A percentile compares a stretch with the other conserved stretches of the same genome.
Evolutionary conservation across 805 yeast species (phyloP).

Genomic region (Wickerhamiella lipophila): DNA sequence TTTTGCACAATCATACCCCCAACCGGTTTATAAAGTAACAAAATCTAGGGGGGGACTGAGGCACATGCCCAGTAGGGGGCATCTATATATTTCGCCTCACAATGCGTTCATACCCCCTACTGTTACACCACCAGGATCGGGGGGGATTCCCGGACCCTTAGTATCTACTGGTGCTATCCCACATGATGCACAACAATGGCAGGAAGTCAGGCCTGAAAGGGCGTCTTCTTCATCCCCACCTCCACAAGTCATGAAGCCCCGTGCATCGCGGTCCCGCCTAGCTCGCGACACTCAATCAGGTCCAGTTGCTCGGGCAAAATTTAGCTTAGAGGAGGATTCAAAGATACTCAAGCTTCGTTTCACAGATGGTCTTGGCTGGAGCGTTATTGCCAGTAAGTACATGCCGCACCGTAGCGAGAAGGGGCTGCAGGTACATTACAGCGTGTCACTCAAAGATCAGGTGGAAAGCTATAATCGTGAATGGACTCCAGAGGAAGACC

Average conservation of each 20-base stretch:
- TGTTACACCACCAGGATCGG: not conserved
- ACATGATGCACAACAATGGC: not conserved
- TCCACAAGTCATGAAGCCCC: not conserved
- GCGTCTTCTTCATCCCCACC: not conserved
- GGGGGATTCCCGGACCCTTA: not conserved
- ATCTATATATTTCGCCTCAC: not conserved
- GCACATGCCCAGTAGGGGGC: conserved; percentile 1
- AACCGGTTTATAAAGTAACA: not conserved
- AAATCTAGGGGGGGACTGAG: not conserved
- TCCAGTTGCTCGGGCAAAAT: conserved; percentile 16
- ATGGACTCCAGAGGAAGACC: conserved; percentile 11
- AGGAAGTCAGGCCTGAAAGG: not conserved
- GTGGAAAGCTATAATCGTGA: not conserved
- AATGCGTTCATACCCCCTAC: not conserved
- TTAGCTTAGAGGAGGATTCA: conserved; percentile 24
- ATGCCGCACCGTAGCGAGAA: conserved; percentile 68
- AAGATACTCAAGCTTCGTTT: conserved; percentile 40
- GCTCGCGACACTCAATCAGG: not conserved
- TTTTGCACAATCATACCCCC: not conserved
- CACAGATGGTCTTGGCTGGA: conserved; percentile 66
- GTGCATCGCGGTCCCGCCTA: not conserved
- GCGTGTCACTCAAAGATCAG: conserved; percentile 20
- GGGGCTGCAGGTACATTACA: conserved; percentile 53
- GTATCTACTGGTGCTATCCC: not conserved
- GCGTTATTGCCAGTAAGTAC: conserved; percentile 53